Evolutionary conservation across 1,139 yeast genomes (phyloP).

Genomic region (Kurtzmaniella quercitrusa): DNA sequence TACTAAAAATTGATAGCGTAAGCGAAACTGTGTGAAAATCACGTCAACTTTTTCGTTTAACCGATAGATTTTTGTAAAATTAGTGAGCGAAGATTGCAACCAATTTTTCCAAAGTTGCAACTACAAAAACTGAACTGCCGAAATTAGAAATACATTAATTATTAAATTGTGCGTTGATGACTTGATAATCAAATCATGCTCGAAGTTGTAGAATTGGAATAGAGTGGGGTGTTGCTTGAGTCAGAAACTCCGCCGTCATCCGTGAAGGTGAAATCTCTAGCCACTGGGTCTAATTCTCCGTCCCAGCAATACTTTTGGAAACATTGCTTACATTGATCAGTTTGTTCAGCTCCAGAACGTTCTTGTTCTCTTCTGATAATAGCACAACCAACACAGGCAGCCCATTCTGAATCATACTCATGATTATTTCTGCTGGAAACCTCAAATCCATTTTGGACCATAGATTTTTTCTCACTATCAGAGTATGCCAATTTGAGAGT

Average conservation of each 20-base stretch:
- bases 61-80: not conserved
- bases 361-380: slow-evolving; percentile 79
- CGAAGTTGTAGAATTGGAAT: not conserved
- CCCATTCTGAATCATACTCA: slow-evolving; percentile 71
- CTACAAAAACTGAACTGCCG: too few species aligned
- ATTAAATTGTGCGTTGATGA: not conserved
- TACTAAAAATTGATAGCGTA: not conserved
- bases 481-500: slow-evolving; percentile 66
- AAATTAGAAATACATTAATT: too few species aligned
- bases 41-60: not conserved
- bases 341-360: slow-evolving; percentile 56
- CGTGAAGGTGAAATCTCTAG: not conserved
- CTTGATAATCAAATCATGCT: not conserved
- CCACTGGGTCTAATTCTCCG: slow-evolving; percentile 32
- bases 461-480: slow-evolving; percentile 50
- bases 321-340: slow-evolving; percentile 72
- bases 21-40: not conserved
- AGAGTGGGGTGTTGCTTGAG: not conserved
- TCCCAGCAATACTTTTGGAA: slow-evolving; percentile 82
- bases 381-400: slow-evolving; percentile 85
- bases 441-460: slow-evolving; percentile 80
- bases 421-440: slow-evolving; percentile 67
- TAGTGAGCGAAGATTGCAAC: not conserved
- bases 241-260: not conserved
- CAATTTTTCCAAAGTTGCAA: not conserved